phyloP scores from a whole-genome alignment of 208 protist genomes.

The Borovskyia barvae region DNA sequence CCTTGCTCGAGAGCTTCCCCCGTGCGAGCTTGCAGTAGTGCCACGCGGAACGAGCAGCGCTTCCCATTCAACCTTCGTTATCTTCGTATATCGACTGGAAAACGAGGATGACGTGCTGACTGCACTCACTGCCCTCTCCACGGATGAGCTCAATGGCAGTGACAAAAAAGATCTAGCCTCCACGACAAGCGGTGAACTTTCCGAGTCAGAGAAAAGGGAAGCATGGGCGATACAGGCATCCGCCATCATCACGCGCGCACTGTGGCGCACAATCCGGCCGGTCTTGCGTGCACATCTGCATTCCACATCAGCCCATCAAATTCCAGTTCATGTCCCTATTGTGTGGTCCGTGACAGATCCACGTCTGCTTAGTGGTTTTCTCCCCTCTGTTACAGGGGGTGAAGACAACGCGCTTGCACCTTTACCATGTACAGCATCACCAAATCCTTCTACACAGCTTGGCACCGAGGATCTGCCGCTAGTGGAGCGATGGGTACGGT shows the following conservation, averaged over 20 bases:
- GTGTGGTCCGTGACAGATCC: slow-evolving; percentile 44
- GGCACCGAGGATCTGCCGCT: background rate
- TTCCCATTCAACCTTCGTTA: slow-evolving; percentile 1
- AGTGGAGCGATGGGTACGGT: slow-evolving; percentile 18
- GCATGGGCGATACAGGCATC: slow-evolving; percentile 2
- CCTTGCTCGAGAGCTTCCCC: slow-evolving; percentile 19
- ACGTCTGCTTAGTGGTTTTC: slow-evolving; percentile 28
- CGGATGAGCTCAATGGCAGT: background rate
- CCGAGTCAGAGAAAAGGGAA: background rate
- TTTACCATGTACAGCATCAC: background rate
- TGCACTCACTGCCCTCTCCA: background rate
- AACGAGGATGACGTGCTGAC: slow-evolving; percentile 38
- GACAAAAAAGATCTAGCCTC: background rate
- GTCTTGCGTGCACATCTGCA: slow-evolving; percentile 12
- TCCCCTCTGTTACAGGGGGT: background rate
- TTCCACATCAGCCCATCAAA: background rate
- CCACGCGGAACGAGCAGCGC: background rate
- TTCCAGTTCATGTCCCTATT: slow-evolving; percentile 32
- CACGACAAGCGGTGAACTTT: background rate
- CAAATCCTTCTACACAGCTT: background rate
- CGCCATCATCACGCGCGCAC: slow-evolving; percentile 16
- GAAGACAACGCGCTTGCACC: background rate
- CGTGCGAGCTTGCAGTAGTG: slow-evolving; percentile 23
- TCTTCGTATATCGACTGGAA: slow-evolving; percentile 49
- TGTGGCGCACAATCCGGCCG: slow-evolving; percentile 24